Percentiles rank a stretch among this genome's conserved stretches.
These are phyloP conservation scores for Euphorbia lathyris DNA, from an alignment of 345 rosid genomes.

Conservation along the genomic window DNA sequence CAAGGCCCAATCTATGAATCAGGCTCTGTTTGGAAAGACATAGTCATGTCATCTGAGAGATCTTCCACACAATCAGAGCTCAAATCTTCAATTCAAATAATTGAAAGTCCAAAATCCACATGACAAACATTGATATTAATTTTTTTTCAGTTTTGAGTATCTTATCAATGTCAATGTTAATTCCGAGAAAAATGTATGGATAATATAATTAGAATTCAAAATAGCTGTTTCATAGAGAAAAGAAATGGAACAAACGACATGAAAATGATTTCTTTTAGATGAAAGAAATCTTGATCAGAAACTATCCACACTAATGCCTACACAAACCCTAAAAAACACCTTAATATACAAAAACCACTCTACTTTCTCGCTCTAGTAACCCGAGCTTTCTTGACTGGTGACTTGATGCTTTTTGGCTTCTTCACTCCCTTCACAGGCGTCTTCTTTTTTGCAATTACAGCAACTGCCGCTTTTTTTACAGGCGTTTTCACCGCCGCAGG, in stretches of 20 bases:
- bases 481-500: conserved; percentile 3
- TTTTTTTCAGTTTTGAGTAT: too few relatives aligned
- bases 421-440: conserved; percentile 8
- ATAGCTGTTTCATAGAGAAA: background rate
- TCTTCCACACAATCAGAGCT: conserved; percentile 41
- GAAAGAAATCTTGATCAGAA: background rate
- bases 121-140: too few relatives aligned
- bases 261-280: background rate
- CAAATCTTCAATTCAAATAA: conserved; percentile 31
- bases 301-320: background rate
- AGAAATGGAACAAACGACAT: background rate
- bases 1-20: conserved; percentile 36
- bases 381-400: conserved; percentile 14
- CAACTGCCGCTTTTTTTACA: background rate
- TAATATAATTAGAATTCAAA: background rate
- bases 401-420: conserved; percentile 17
- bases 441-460: background rate
- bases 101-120: conserved; percentile 31
- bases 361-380: background rate
- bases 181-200: background rate
- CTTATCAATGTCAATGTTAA: background rate
- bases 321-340: background rate
- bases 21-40: conserved; percentile 65
- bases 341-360: background rate
- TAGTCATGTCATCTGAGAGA: conserved; percentile 48